phyloP scores from a whole-genome alignment of 768 basidiomycete species.

The Boletellus ananas region DNA sequence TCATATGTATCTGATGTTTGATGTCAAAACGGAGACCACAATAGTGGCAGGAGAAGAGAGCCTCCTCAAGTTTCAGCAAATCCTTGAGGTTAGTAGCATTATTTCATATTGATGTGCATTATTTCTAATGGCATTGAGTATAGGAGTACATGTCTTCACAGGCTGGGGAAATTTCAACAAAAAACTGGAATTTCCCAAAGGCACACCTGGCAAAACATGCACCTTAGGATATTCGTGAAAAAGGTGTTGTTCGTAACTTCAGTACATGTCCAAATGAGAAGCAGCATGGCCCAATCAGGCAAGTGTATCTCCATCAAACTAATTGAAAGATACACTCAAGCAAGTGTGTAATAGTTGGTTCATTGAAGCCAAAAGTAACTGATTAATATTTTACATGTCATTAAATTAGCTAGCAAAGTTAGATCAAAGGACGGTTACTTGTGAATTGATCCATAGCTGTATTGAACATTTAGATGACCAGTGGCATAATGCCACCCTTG shows the following conservation, averaged over 20 bases:
- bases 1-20: no score
- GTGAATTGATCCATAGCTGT: background rate
- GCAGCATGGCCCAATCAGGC: slow-evolving; percentile 28
- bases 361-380: no score
- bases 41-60: no score
- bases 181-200: slow-evolving; percentile 36
- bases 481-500: background rate
- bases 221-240: slow-evolving; percentile 29
- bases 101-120: no score
- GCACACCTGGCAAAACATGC: slow-evolving; percentile 31
- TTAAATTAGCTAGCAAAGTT: background rate
- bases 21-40: no score
- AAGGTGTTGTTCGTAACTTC: slow-evolving; percentile 32
- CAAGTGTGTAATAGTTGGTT: no score
- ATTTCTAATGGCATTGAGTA: no score
- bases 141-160: background rate
- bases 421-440: background rate
- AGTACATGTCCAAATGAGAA: slow-evolving; percentile 33
- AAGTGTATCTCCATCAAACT: background rate
- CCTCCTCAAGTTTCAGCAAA: no score
- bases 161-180: background rate
- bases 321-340: background rate
- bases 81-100: no score
- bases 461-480: background rate
- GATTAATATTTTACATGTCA: no score